Evolutionary conservation across 192 early-diverging fungal genomes (phyloP).

Genomic region (Podila epigama): DNA sequence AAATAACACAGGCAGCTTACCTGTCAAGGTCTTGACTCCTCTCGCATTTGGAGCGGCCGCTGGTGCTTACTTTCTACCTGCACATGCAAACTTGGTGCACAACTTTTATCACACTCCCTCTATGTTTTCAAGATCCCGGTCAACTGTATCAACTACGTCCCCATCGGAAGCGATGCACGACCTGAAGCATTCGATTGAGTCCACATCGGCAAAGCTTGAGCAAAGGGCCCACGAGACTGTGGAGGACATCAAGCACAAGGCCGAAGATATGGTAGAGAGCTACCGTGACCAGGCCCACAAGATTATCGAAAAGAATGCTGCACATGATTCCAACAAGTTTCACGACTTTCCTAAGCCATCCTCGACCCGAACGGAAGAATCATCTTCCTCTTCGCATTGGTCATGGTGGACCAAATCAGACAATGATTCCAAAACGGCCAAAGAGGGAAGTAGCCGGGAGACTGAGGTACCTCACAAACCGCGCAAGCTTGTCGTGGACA

Average conservation of each 20-base stretch:
- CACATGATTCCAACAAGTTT: slow-evolving; percentile 10
- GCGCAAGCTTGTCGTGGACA: slow-evolving; percentile 26
- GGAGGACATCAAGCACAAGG: slow-evolving; percentile 22
- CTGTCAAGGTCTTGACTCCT: slow-evolving; percentile 35
- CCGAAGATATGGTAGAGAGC: slow-evolving; percentile 12
- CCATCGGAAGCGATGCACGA: neutral
- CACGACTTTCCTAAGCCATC: neutral
- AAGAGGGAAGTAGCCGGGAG: neutral
- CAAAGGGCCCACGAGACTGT: slow-evolving; percentile 18
- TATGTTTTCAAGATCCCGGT: neutral
- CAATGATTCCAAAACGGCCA: neutral
- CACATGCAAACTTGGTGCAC: slow-evolving; percentile 12
- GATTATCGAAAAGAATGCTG: neutral
- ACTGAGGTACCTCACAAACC: no score
- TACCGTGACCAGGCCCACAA: slow-evolving; percentile 6
- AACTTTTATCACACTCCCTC: neutral
- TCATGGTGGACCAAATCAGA: slow-evolving; percentile 25
- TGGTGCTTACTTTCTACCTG: slow-evolving; percentile 32
- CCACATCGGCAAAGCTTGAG: slow-evolving; percentile 2
- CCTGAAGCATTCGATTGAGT: neutral
- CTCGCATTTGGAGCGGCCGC: slow-evolving; percentile 17
- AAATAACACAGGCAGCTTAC: slow-evolving; percentile 9
- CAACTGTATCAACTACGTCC: neutral
- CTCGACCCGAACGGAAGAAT: slow-evolving; percentile 4
- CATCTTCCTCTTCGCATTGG: slow-evolving; percentile 24